These are phyloP conservation scores for Hypoxylon crocopeplum DNA, from an alignment of 495 filamentous ascomycete species.

Conservation along the genomic window DNA sequence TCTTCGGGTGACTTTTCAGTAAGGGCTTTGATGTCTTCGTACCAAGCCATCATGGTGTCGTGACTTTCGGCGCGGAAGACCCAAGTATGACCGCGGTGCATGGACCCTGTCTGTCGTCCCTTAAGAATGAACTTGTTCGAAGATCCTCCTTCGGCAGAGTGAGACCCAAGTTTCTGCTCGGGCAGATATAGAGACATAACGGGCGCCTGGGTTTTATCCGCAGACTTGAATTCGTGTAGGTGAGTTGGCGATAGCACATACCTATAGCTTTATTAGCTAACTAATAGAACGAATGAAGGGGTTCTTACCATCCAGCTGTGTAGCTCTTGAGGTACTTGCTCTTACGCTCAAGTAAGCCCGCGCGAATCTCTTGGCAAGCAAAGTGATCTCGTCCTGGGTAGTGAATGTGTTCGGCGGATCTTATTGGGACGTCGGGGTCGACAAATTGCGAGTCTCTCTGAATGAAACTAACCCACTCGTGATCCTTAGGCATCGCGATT, in stretches of 20 bases:
- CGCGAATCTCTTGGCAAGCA: conserved; percentile 83
- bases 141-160: conserved; percentile 80
- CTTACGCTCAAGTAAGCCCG: conserved; percentile 93
- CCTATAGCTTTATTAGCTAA: conserved; percentile 62
- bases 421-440: conserved; percentile 79
- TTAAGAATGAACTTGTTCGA: conserved; percentile 99
- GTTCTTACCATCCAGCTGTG: conserved; percentile 87
- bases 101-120: conserved; percentile 87
- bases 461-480: conserved; percentile 88
- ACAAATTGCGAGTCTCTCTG: conserved; percentile 85
- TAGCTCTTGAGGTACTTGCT: conserved; percentile 99
- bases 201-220: conserved; percentile 69
- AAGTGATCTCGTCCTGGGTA: conserved; percentile 94
- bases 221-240: conserved; percentile 96
- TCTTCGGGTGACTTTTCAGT: conserved; percentile 91
- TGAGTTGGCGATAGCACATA: conserved; percentile 97
- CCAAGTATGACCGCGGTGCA: conserved; percentile 97
- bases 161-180: conserved; percentile 93
- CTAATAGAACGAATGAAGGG: conserved; percentile 11
- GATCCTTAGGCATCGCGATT: conserved; percentile 86
- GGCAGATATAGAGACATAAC: conserved; percentile 96
- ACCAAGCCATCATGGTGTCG: conserved; percentile 98
- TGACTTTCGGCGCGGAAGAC: conserved; percentile 95
- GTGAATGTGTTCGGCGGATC: conserved; percentile 80
- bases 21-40: conserved; percentile 85